Base-by-base conservation (phyloP, 441 rosid species). In the Gossypium davidsonii region DNA sequence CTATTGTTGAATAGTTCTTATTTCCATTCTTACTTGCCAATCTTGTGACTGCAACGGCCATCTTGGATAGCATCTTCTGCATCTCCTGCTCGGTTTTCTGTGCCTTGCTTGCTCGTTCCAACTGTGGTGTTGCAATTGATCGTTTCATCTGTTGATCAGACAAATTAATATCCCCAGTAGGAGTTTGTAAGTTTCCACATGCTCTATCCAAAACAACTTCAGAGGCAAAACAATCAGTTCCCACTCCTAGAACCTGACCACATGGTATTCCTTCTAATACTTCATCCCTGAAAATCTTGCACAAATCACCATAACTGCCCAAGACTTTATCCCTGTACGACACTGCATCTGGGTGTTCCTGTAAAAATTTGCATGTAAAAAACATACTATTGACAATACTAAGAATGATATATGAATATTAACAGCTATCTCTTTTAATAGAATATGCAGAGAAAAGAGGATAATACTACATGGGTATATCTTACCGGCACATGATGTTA, bases 291-390 rank as follows among this genome's bases (percentile, higher is more conserved):
- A 66, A 75, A 67, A 93, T 80, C 88, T 81, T 85, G 83, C 88
- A 83, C 71, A 86, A 78, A 78, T 80, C 81, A 2, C 73, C 6
- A 10, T 87, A 94, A 78, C 44, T 73, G 71, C 82, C 79, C 20
- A 88, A 75, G 39, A 73, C 71, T 78, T 81, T 86, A 57, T 86
- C 82, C 83, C 80, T 87, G 79, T 84, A 89, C 4, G 77, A 78
- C 67, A 74, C 69, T 48, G 85, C 92, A 73, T 83, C 85, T 25
- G 92, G 95, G 28, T 86, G 79, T 72, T 79, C 95, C 98, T 91
- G 86, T 75, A 88, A 80, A 67, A 71, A 52, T 31, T 68, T 51
- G 39, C 26, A 57, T 1, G 52, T 28, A 49, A 72, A 52, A n/a
- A 73, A 11, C 46, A 34, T 11, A 25, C 21, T 61, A 70, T 26